Conservation (phyloP, 139 green algal species). For the Coelastrella sp. region DNA sequence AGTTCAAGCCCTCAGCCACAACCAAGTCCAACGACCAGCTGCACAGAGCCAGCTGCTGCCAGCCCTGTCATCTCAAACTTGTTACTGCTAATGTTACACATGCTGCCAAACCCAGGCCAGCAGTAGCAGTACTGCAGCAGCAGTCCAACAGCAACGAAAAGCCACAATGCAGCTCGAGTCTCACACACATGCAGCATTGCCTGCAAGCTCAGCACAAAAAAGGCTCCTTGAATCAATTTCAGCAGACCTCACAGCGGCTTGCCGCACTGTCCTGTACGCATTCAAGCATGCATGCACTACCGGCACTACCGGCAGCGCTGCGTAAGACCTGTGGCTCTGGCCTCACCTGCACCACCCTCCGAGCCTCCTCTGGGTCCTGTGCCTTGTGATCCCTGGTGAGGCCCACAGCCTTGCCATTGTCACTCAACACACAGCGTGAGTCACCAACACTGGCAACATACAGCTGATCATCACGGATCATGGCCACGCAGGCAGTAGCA, state of each 20-base stretch:
- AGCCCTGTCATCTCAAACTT: too few relatives aligned
- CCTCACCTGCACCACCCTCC: constrained; percentile 19
- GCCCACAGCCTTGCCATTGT: constrained; percentile 19
- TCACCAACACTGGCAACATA: constrained; percentile 21
- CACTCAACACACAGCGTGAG: constrained; percentile 27
- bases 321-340: neutral
- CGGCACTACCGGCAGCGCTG: neutral
- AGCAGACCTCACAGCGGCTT: neutral
- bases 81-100: too few relatives aligned
- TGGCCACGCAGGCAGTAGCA: constrained; percentile 24
- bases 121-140: too few relatives aligned
- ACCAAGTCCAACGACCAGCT: too few relatives aligned
- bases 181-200: too few relatives aligned
- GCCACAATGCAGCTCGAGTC: too few relatives aligned
- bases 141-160: neutral
- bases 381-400: constrained; percentile 44
- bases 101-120: too few relatives aligned
- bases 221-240: too few relatives aligned
- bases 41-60: too few relatives aligned
- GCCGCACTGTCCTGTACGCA: neutral
- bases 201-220: too few relatives aligned
- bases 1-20: too few relatives aligned
- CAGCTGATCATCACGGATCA: neutral
- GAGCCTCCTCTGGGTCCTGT: neutral
- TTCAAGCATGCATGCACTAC: too few relatives aligned